phyloP scores from a whole-genome alignment of 2,329 filamentous ascomycete species.

The Aspergillus nomiae region DNA sequence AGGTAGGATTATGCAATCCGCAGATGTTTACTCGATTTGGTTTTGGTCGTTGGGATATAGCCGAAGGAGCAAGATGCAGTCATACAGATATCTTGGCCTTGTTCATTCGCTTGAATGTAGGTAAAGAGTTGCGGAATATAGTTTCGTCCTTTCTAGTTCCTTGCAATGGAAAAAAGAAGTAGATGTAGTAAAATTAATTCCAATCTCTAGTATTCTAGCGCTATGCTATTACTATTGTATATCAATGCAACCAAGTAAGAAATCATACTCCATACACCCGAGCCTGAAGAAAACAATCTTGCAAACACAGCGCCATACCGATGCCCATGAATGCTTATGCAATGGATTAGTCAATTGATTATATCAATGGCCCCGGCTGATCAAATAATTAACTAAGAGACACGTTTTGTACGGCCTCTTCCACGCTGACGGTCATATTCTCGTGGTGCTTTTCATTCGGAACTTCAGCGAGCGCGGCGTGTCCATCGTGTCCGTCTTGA shows the following conservation, averaged over 20 bases:
- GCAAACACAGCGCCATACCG: not conserved
- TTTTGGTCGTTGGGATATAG: no score
- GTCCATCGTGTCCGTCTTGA: conserved; percentile 1
- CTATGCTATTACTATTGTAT: conserved; percentile 2
- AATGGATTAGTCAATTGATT: not conserved
- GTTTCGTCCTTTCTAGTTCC: no score
- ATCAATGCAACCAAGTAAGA: not conserved
- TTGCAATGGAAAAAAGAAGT: no score
- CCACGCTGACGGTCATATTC: conserved; percentile 29
- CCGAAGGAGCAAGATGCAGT: no score
- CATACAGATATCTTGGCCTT: no score
- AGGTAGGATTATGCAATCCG: no score
- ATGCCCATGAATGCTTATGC: not conserved
- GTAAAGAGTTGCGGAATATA: no score
- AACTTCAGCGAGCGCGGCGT: not conserved
- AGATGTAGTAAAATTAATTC: not conserved
- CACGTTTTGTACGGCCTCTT: conserved; percentile 38
- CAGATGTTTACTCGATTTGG: no score
- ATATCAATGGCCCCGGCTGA: not conserved
- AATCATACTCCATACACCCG: not conserved
- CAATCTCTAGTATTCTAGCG: not conserved
- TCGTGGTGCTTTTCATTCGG: conserved; percentile 9
- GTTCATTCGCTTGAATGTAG: no score
- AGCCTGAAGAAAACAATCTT: not conserved
- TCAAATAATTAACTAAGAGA: conserved; percentile 14